Base-by-base conservation (phyloP, 352 stramenopile species). In the Hyaloperonospora arabidopsidis region DNA sequence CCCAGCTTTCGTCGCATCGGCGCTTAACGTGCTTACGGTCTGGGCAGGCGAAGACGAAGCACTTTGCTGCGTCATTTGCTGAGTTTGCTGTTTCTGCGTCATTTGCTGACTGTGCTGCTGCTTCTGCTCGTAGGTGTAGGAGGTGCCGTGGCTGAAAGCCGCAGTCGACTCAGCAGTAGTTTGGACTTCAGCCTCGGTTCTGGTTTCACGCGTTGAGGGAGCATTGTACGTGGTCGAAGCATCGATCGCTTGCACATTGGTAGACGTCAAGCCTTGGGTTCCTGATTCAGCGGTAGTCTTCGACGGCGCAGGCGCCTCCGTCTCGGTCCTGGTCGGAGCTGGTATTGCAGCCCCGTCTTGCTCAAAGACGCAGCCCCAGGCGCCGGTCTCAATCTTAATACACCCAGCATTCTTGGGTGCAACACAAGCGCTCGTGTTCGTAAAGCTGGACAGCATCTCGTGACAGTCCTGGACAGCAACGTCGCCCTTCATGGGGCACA, bases 321-420 rank as follows among this genome's bases (percentile, higher is more conserved):
- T 51, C 40, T 52, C 45, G 4, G 49, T 59, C 52, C 64, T 74
- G 3, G 59, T 70, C 5, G 72, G 67, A 23, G 6, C 2, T 13
- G 39, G 39, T 15, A 63, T 72, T 8, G 56, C 41, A 12, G 60
- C 7, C 0, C 25, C 44, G 28, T 58, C 2, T 15, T 39, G 22
- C 46, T 40, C 45, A 57, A 66, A 85, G 28, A 86, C 73, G 41
- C 80, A 90, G 10, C 80, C 80, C 77, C 74, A 87, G 3, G 73
- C 80, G 25, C 76, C 78, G n/a, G 74, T 87, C 50, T 79, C 70
- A 49, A 88, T 79, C 66, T 77, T 86, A n/a, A 54, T 23, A 45
- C 75, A 89, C 34, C 57, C 49, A 0, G 75, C 74, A 35, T 88
- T 63, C n/a, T 69, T 49, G 23, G 71, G 75, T 18, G 74, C 70